phyloP scores from a whole-genome alignment of 805 yeast genomes.

The Saccharomyces kudriavzevii region DNA sequence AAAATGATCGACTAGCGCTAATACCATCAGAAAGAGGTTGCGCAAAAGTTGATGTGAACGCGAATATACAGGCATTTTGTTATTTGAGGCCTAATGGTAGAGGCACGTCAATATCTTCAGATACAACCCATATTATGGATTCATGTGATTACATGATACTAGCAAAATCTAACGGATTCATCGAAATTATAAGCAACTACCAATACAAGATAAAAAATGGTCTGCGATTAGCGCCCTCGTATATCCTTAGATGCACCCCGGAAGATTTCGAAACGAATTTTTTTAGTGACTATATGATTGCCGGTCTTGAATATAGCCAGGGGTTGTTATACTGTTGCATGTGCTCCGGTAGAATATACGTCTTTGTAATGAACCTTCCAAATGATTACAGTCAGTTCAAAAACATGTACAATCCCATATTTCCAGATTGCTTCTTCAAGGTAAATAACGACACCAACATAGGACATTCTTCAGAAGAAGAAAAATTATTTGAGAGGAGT shows the following conservation, averaged over 20 bases:
- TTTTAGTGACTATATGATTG: constrained; percentile 11
- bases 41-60: constrained; percentile 10
- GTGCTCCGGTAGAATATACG: constrained; percentile 18
- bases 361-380: constrained; percentile 23
- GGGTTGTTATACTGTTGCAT: constrained; percentile 23
- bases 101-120: background rate
- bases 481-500: constrained; percentile 6
- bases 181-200: constrained; percentile 23
- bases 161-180: constrained; percentile 24
- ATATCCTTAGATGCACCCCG: constrained; percentile 18
- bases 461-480: constrained; percentile 11
- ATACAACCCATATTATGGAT: constrained; percentile 5
- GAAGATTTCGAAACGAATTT: constrained; percentile 8
- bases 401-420: constrained; percentile 1
- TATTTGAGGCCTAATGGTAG: constrained; percentile 17
- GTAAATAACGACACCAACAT: background rate
- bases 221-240: constrained; percentile 11
- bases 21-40: constrained; percentile 4
- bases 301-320: constrained; percentile 20
- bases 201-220: constrained; percentile 10
- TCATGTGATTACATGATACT: constrained; percentile 23
- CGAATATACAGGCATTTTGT: constrained; percentile 21
- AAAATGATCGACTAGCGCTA: constrained; percentile 8
- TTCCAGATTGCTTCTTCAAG: background rate
- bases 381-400: constrained; percentile 17